Conservation (phyloP, 768 basidiomycete species). For the Lactarius indigo region DNA sequence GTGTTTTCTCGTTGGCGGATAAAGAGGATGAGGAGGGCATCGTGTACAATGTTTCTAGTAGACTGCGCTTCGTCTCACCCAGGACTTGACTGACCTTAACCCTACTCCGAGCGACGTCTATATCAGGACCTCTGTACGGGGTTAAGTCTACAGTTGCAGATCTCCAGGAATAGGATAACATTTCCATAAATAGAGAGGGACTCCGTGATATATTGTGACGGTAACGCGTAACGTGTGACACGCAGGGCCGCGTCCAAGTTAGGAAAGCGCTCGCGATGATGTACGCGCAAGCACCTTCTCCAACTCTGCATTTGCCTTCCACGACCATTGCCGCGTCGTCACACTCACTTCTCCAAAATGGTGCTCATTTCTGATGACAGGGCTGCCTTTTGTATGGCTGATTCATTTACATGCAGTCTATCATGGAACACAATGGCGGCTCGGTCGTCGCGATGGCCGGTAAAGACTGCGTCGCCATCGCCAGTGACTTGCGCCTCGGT, state of each 20-base stretch:
- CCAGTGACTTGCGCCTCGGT: constrained; percentile 89
- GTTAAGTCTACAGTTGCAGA: too few species aligned
- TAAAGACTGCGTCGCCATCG: constrained; percentile 98
- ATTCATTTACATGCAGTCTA: constrained; percentile 52
- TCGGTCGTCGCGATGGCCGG: constrained; percentile 99
- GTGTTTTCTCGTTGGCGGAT: constrained; percentile 69
- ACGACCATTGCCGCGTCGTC: constrained; percentile 7
- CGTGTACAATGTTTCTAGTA: neutral
- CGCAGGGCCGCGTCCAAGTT: constrained; percentile 4
- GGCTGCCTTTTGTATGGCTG: neutral
- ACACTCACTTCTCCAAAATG: constrained; percentile 16
- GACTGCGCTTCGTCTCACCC: neutral
- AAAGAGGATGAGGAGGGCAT: constrained; percentile 79
- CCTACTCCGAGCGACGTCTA: neutral
- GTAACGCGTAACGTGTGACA: constrained; percentile 12
- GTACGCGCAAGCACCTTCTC: constrained; percentile 15
- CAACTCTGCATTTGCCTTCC: neutral
- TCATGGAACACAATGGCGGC: constrained; percentile 94
- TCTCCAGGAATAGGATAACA: too few species aligned
- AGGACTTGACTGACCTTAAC: neutral
- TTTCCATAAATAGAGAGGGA: too few species aligned
- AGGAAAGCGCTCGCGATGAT: neutral
- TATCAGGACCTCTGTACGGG: too few species aligned
- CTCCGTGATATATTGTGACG: neutral
- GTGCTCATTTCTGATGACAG: neutral